A percentile compares a stretch with the other conserved stretches of the same genome.
These are phyloP conservation scores for Aspergillus sp. DNA, from an alignment of 2,329 filamentous ascomycete species.

Conservation along the genomic window DNA sequence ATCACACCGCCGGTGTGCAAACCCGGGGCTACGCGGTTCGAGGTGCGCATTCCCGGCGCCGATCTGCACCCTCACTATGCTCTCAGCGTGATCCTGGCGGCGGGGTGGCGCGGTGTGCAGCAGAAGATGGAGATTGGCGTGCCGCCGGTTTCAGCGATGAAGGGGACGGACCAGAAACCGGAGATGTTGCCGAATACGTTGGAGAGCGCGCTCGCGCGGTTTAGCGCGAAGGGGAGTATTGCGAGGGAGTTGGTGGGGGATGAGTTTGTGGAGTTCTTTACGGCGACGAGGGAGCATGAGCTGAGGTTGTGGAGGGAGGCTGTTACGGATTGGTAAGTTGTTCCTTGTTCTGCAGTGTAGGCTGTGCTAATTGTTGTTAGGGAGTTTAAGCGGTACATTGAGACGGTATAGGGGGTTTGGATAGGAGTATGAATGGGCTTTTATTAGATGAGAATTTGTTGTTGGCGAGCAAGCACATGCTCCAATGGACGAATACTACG, in stretches of 20 bases:
- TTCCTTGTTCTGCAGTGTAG: not conserved
- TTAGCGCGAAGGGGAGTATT: conserved; percentile 74
- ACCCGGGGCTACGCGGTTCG: conserved; percentile 48
- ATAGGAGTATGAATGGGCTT: too few species aligned
- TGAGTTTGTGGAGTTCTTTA: conserved; percentile 92
- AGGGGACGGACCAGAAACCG: conserved; percentile 52
- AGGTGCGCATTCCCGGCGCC: conserved; percentile 52
- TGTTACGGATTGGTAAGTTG: conserved; percentile 85
- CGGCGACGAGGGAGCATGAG: conserved; percentile 89
- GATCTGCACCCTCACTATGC: conserved; percentile 87
- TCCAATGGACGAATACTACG: too few species aligned
- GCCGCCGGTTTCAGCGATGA: conserved; percentile 75
- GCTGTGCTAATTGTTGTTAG: conserved; percentile 25
- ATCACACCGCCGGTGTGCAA: conserved; percentile 88
- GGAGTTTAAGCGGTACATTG: conserved; percentile 74
- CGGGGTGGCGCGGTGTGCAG: conserved; percentile 89
- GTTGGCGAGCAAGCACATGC: too few species aligned
- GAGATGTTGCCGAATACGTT: conserved; percentile 69
- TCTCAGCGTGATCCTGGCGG: conserved; percentile 77
- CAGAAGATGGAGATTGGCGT: conserved; percentile 80
- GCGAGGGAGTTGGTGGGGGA: conserved; percentile 87
- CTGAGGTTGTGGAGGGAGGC: conserved; percentile 86
- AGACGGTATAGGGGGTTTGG: conserved; percentile 66
- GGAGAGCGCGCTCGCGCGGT: conserved; percentile 75
- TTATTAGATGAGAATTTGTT: too few species aligned